These are phyloP conservation scores for Adansonia rubrostipa DNA, from an alignment of 441 rosid genomes.

Conservation along the genomic window DNA sequence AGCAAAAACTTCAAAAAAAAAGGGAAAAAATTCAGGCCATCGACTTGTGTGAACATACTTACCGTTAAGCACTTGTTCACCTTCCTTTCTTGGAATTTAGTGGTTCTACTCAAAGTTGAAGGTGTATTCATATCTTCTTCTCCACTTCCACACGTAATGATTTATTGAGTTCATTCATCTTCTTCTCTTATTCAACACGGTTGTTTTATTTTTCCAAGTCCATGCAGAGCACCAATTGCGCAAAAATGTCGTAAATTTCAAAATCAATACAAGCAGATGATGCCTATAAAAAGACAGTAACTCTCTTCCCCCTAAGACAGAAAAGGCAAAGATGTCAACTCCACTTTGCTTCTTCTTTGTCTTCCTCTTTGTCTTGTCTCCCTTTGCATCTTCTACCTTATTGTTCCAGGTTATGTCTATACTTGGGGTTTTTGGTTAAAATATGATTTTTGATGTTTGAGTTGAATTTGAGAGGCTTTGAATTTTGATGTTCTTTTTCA, in stretches of 20 bases:
- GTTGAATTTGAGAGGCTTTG: background rate
- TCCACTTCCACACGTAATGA: too few species aligned
- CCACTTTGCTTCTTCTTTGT: conserved; percentile 29
- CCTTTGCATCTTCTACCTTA: conserved; percentile 37
- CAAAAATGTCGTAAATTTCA: background rate
- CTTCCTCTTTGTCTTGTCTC: conserved; percentile 36
- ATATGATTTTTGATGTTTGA: background rate
- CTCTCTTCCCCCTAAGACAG: background rate
- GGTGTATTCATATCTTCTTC: too few species aligned
- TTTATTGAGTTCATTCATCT: too few species aligned
- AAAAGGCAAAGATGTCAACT: background rate
- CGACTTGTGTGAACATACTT: too few species aligned
- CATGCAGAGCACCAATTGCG: too few species aligned
- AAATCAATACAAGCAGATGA: background rate
- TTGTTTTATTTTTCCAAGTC: too few species aligned
- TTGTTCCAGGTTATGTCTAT: conserved; percentile 48
- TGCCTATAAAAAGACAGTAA: background rate
- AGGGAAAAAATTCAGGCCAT: too few species aligned
- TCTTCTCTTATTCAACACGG: too few species aligned
- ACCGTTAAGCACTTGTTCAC: too few species aligned
- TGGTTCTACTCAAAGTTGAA: too few species aligned
- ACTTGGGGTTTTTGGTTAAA: background rate
- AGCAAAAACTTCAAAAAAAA: too few species aligned
- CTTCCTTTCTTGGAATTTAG: too few species aligned
- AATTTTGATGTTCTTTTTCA: conserved; percentile 7